Evolutionary conservation across 2,329 filamentous ascomycete genomes (phyloP), one percentile per base, ranked within the genome.

Genomic region (Thelonectria rubi): DNA sequence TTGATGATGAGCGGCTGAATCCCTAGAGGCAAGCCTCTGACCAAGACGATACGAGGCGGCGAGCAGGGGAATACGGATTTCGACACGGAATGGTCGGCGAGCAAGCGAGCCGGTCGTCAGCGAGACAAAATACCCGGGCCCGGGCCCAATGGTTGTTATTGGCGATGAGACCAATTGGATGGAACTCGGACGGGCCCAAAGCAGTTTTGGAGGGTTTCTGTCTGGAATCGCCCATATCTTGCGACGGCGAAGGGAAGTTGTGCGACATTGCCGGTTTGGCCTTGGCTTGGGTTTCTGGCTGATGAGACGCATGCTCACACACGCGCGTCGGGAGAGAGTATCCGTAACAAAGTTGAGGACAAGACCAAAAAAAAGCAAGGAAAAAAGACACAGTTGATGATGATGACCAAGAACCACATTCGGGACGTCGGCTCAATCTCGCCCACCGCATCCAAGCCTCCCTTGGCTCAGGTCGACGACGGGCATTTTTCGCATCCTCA

Each of bases 191-290:
- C 24, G 4, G 24, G 24, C 24, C 24, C 24, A 7, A 24, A 7
- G 4, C 4, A 7, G 4, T 24, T 24, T 24, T 4, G 7, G 4
- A 4, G 4, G 24, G 24, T 24, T 24, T 4, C 24, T 7, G 7
- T 24, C 24, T 24, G 24, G 24, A 24, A 24, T 24, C 24, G 24
- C 24, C 24, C 24, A 24, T 7, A 26, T 42, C 42, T 30, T 30
- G 26, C 6, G 5, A 30, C 14, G 40, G 43, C 21, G 32, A 40
- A 52, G 55, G 10, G 48, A 18, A 40, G n/a, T 15, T 51, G 58
- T 55, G 58, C 50, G 52, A 55, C 58, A 47, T 55, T 37, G 11
- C 47, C 47, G 32, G 47, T 60, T 60, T 60, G 39, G 45, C 46
- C 21, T 50, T 40, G 20, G n/a, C 12, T 20, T n/a, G 17, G 11